Base-by-base conservation (phyloP, 1,284 basidiomycete genomes). In the Ceratobasidium theobromae region DNA sequence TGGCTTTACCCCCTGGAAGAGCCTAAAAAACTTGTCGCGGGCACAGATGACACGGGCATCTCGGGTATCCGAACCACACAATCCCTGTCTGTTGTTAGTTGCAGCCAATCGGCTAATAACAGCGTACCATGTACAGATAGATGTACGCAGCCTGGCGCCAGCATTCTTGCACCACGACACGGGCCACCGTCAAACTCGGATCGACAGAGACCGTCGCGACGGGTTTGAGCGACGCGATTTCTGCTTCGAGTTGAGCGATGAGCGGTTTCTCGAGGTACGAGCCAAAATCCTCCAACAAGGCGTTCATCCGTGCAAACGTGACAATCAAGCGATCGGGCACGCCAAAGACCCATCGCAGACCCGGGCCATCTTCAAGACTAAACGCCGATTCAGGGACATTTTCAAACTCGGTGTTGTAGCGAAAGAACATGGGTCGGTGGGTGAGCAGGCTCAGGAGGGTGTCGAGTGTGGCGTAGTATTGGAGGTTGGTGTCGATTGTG, bases 341-440 rank as follows among this genome's bases (percentile, higher is more conserved):
- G 16, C 55, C 55, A 23, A 46, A 21, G 28, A 58, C 27, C 55
- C 55, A 58, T 14, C 40, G 55, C 4, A 58, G 55, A 4, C 55
- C 55, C 14, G 28, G 9, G 14, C 25, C 28, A 25, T 58, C 18
- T 12, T 32, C 4, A 8, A 25, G 14, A 46, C 6, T 38, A 16
- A 38, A 38, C 35, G 16, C 9, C 16, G 35, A 38, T 38, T 38
- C 35, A 38, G 35, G 16, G 35, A 38, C 35, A 16, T 38, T 8
- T 8, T 8, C 35, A 38, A 16, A n/a, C n/a, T n/a, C n/a, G 6
- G 38, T 16, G 14, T 58, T 33, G 43, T 58, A 58, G 8, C 55
- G 58, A 30, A 62, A 48, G 11, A 51, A 12, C 48, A 43, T 62
- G 3, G 58, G 58, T 23, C 21, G 30, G 21, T 18, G 23, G 32